A percentile compares a stretch with the other conserved stretches of the same genome.
Conservation (phyloP, 352 stramenopile species). For the Phytopythium litorale region DNA sequence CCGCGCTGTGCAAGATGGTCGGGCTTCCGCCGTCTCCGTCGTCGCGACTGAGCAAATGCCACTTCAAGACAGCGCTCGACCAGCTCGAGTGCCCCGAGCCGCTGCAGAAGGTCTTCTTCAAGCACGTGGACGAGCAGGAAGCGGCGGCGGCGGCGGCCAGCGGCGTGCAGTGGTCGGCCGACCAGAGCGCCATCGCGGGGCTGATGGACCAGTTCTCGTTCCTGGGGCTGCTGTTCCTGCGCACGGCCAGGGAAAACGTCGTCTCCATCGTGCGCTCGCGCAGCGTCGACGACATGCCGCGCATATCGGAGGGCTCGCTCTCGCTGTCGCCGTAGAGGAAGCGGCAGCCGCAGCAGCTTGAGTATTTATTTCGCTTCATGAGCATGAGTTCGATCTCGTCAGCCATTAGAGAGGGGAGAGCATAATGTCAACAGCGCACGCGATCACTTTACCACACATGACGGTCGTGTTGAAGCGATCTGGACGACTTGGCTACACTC, state of each 20-base stretch:
- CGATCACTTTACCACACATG: background rate
- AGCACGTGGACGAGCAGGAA: slow-evolving; percentile 37
- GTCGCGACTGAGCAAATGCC: slow-evolving; percentile 13
- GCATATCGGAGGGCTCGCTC: slow-evolving; percentile 50
- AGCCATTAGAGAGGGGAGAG: background rate
- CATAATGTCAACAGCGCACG: background rate
- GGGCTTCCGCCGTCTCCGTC: slow-evolving; percentile 8
- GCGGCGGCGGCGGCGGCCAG: slow-evolving; percentile 8
- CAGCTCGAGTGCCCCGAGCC: slow-evolving; percentile 58
- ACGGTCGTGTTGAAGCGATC: background rate
- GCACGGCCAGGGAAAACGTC: slow-evolving; percentile 60
- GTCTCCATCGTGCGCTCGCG: slow-evolving; percentile 43
- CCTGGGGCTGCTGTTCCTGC: slow-evolving; percentile 59
- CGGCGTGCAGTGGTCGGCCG: slow-evolving; percentile 28
- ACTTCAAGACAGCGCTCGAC: slow-evolving; percentile 50
- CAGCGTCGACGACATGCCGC: slow-evolving; percentile 42
- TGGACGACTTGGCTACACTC: background rate
- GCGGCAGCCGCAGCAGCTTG: background rate
- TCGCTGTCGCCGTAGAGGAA: slow-evolving; percentile 9
- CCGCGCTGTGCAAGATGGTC: slow-evolving; percentile 43
- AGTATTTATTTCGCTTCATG: slow-evolving; percentile 4
- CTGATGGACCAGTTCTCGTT: slow-evolving; percentile 61
- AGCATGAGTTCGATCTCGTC: background rate
- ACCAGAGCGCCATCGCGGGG: slow-evolving; percentile 34
- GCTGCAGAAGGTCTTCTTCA: slow-evolving; percentile 60